Base-by-base conservation (phyloP, 306 rosid species). In the Citrullus colocynthis region DNA sequence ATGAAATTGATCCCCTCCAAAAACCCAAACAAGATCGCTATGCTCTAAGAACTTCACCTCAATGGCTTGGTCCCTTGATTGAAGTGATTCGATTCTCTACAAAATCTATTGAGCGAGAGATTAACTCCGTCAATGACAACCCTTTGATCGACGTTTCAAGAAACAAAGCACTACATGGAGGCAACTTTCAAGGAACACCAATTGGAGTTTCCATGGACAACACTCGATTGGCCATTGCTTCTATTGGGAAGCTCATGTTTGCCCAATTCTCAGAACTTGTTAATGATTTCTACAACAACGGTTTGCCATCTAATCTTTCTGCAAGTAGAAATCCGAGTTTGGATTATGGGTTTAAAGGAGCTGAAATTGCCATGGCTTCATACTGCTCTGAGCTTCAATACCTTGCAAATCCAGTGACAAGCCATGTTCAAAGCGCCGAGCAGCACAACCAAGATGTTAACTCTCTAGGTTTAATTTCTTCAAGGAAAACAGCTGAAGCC, bases 191-290 rank as follows among this genome's bases (percentile, higher is more conserved):
- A 39, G 98, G 98, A 30, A 93, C 98, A 0, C 98, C 98, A 0
- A 93, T 93, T 63, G 98, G 98, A 17, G 98, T 93, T 4, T 93
- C 98, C 9, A 93, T 93, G 98, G 98, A 93, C 64, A 93, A 91
- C 45, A 91, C 98, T 0, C 96, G 98, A 74, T 79, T 93, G 82
- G 98, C 98, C 28, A 41, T 91, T 59, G 98, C 97, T 7, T 83
- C 97, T 4, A 91, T 91, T 36, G 98, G 98, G 2, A 93, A 93
- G 78, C 98, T 93, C 86, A 72, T 93, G 88, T 93, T 93, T 73
- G 98, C 98, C 3, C 98, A 93, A 57, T 91, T 93, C 74, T 93
- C 98, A 0, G 97, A 93, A 80, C 93, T 93, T 37, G 97, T 93
- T 56, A 91, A 93, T 32, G 98, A 93, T 58, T 88, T 83, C 8